These are phyloP conservation scores for Elymus sibiricus DNA, from an alignment of 176 grass and related monocot genomes.

Conservation along the genomic window DNA sequence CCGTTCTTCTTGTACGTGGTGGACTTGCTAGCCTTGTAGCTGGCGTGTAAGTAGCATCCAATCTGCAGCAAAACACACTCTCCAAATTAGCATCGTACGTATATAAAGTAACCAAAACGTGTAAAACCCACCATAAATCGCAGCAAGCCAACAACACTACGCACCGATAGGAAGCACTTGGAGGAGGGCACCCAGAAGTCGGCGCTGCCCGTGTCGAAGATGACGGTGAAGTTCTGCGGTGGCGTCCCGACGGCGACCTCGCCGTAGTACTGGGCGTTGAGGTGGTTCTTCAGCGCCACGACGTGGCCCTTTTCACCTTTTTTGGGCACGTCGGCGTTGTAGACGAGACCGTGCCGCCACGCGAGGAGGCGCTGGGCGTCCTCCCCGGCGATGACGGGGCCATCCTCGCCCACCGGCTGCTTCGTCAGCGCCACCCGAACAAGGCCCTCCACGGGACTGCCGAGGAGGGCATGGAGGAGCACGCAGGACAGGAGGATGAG, in stretches of 20 bases:
- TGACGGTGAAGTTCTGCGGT: constrained; percentile 77
- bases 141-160: neutral
- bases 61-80: constrained; percentile 31
- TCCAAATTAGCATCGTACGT: neutral
- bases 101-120: neutral
- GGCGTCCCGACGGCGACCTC: constrained; percentile 72
- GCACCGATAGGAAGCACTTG: constrained; percentile 81
- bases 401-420: constrained; percentile 21
- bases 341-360: constrained; percentile 42
- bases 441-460: constrained; percentile 30
- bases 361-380: constrained; percentile 26
- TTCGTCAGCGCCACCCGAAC: constrained; percentile 64
- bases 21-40: constrained; percentile 55
- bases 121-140: neutral
- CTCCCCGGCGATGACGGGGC: constrained; percentile 12
- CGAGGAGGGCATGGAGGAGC: constrained; percentile 32
- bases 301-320: neutral
- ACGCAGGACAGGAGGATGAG: neutral
- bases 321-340: neutral
- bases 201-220: constrained; percentile 92
- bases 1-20: constrained; percentile 60
- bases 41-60: constrained; percentile 67
- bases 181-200: constrained; percentile 91
- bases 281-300: constrained; percentile 71
- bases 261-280: constrained; percentile 91